Conservation (phyloP, 768 basidiomycete species). For the Boletus sensibilis region DNA sequence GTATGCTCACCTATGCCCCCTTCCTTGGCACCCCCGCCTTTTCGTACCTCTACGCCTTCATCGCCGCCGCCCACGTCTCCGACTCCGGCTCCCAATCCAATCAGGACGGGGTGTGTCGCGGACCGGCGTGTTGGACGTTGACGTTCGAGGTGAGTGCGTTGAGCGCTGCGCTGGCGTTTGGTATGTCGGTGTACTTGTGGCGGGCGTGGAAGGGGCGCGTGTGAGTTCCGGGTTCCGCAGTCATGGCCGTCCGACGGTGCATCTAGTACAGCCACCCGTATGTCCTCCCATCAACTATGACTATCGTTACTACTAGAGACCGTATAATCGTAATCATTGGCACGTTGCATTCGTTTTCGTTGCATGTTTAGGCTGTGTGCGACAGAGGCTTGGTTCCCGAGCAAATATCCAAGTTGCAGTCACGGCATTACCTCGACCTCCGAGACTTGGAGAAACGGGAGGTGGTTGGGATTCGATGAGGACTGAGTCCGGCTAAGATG, state of each 20-base stretch:
- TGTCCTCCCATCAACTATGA: not conserved
- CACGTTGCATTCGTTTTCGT: not conserved
- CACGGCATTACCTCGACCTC: too few species aligned
- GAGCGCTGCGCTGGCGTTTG: conserved; percentile 45
- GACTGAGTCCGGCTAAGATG: too few species aligned
- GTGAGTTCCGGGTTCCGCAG: conserved; percentile 22
- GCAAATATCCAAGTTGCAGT: too few species aligned
- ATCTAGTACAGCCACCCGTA: not conserved
- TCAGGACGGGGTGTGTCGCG: conserved; percentile 44
- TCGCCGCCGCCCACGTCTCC: conserved; percentile 51
- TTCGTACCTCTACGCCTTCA: conserved; percentile 76
- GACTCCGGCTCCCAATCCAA: conserved; percentile 25
- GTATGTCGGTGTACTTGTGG: conserved; percentile 54
- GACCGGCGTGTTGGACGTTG: conserved; percentile 59
- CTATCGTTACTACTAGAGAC: not conserved
- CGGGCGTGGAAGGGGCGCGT: conserved; percentile 58
- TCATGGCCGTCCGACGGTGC: not conserved
- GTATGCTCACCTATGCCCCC: conserved; percentile 70
- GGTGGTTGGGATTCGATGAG: too few species aligned
- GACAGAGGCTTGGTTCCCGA: too few species aligned
- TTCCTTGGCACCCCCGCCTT: conserved; percentile 74
- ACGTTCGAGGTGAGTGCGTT: conserved; percentile 59
- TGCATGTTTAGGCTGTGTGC: too few species aligned
- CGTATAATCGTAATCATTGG: not conserved
- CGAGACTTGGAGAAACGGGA: too few species aligned